These are phyloP conservation scores for Boletus sp. DNA, from an alignment of 768 basidiomycete genomes.

Conservation along the genomic window DNA sequence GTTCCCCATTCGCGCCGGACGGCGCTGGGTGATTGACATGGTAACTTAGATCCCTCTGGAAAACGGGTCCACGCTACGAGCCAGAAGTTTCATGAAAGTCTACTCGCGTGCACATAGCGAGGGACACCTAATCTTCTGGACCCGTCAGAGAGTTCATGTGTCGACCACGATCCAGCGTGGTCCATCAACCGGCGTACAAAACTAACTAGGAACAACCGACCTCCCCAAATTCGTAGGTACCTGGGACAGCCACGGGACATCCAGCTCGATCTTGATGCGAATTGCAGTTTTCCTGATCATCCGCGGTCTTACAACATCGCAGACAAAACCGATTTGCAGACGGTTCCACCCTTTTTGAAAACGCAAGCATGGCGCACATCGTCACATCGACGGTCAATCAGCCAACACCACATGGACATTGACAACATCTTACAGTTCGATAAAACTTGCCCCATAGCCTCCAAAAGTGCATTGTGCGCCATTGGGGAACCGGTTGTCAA, in stretches of 20 bases:
- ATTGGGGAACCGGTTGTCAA: slow-evolving; percentile 50
- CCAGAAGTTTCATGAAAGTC: neutral
- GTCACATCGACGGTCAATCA: neutral
- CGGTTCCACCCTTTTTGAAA: slow-evolving; percentile 42
- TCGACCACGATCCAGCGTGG: slow-evolving; percentile 18
- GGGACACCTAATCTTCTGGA: neutral
- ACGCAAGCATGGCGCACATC: neutral
- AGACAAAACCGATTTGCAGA: slow-evolving; percentile 46
- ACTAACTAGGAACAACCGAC: slow-evolving; percentile 33
- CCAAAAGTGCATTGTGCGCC: slow-evolving; percentile 55
- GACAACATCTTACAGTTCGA: slow-evolving; percentile 40
- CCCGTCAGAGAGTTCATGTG: too few relatives aligned
- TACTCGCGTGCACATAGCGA: neutral
- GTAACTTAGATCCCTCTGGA: too few relatives aligned
- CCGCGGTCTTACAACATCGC: slow-evolving; percentile 41
- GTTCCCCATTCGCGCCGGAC: too few relatives aligned
- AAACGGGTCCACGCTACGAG: neutral
- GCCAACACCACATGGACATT: neutral
- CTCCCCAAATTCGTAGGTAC: slow-evolving; percentile 44
- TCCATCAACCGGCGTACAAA: slow-evolving; percentile 6
- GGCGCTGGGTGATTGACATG: too few relatives aligned
- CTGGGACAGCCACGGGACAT: slow-evolving; percentile 43
- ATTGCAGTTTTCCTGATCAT: slow-evolving; percentile 50
- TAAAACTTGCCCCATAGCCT: slow-evolving; percentile 51
- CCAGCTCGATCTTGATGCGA: slow-evolving; percentile 48